Conservation (phyloP, 2,329 filamentous ascomycete species). For the Neurospora crassa region DNA sequence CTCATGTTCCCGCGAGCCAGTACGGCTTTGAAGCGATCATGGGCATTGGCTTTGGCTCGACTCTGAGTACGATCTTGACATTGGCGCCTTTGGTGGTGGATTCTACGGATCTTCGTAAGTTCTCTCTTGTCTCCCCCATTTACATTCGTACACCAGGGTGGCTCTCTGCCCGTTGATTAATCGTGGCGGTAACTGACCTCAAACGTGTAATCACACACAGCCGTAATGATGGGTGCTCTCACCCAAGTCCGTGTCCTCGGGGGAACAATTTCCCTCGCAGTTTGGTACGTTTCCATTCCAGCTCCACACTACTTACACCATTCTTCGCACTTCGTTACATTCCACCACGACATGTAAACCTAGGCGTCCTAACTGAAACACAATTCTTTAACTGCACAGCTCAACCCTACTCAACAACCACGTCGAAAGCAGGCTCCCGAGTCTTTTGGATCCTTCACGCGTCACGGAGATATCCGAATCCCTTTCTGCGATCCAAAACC, state of each 20-base stretch:
- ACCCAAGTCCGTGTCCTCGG: constrained; percentile 30
- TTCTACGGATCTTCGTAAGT: constrained; percentile 2
- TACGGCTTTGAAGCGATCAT: constrained; percentile 27
- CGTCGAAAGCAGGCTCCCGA: neutral
- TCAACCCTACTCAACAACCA: constrained; percentile 15
- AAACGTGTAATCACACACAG: constrained; percentile 10
- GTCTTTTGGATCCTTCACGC: neutral
- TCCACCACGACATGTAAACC: neutral
- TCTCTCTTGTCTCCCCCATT: neutral
- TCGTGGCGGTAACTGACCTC: neutral
- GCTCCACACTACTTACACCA: neutral
- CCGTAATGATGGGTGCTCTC: constrained; percentile 26
- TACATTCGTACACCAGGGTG: neutral
- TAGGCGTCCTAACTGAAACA: neutral
- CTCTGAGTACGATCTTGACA: constrained; percentile 22
- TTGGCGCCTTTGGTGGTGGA: constrained; percentile 23
- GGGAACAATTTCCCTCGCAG: constrained; percentile 27
- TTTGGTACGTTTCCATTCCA: constrained; percentile 12
- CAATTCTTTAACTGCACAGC: neutral
- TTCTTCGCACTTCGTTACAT: neutral
- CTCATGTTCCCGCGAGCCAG: constrained; percentile 12
- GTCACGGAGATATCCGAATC: constrained; percentile 2
- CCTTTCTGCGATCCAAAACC: constrained; percentile 3
- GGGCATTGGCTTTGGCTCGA: constrained; percentile 28
- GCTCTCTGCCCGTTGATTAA: neutral